A percentile compares a stretch with the other conserved stretches of the same genome.
These are phyloP conservation scores for Candida jianshihensis DNA, from an alignment of 805 yeast genomes.

Conservation along the genomic window DNA sequence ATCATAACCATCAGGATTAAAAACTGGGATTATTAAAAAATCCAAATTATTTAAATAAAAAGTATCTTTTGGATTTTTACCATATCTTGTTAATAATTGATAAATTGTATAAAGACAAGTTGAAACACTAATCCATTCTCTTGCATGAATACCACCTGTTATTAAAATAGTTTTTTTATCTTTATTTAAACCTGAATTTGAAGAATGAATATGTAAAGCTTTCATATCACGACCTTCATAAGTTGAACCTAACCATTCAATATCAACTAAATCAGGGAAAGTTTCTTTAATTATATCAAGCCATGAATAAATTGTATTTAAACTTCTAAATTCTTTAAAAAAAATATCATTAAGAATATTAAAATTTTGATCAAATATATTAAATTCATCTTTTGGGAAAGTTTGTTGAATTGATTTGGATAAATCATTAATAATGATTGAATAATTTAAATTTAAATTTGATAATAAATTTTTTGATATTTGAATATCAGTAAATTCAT, in stretches of 20 bases:
- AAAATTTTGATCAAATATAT: conserved; percentile 2
- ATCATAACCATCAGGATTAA: conserved; percentile 88
- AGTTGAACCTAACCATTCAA: conserved; percentile 70
- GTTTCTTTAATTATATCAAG: conserved; percentile 50
- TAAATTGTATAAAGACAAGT: conserved; percentile 54
- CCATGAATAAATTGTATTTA: conserved; percentile 69
- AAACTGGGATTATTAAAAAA: conserved; percentile 72
- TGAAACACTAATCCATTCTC: conserved; percentile 83
- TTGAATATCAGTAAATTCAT: conserved; percentile 40
- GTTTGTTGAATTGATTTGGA: conserved; percentile 52
- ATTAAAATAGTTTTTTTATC: conserved; percentile 62
- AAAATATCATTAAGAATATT: conserved; percentile 41
- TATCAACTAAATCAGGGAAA: conserved; percentile 54
- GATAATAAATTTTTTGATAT: conserved; percentile 10
- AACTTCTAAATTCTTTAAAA: conserved; percentile 62
- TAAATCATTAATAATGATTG: conserved; percentile 48
- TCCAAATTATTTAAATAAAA: conserved; percentile 52
- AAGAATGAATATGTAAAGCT: conserved; percentile 56
- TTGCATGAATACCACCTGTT: conserved; percentile 81
- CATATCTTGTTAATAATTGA: conserved; percentile 41
- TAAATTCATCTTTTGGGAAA: conserved; percentile 28
- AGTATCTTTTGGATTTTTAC: conserved; percentile 32
- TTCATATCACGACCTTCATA: conserved; percentile 66
- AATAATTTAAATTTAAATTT: conserved; percentile 20
- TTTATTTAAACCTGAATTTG: conserved; percentile 30